Evolutionary conservation across 306 rosid genomes (phyloP).

Genomic region (Corylus avellana): DNA sequence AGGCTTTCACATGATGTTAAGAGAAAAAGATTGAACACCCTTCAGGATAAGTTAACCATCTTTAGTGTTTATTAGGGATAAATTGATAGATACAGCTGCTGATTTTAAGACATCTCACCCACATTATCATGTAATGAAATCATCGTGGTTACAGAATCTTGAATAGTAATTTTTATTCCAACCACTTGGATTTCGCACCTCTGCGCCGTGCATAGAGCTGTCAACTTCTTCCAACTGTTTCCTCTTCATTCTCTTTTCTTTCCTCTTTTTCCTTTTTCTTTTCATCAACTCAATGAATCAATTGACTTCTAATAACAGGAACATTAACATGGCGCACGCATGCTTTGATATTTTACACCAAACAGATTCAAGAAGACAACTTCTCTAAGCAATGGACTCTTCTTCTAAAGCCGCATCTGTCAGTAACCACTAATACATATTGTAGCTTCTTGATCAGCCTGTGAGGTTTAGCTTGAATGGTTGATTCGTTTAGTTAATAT

Average conservation of each 20-base stretch:
- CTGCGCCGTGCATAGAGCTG: conserved; percentile 2
- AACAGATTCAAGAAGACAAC: neutral
- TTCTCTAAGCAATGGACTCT: neutral
- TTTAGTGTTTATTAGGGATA: conserved; percentile 23
- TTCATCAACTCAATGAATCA: neutral
- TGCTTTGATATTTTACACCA: neutral
- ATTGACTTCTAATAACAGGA: neutral
- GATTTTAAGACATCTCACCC: conserved; percentile 56
- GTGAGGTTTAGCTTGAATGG: too few relatives aligned
- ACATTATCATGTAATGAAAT: conserved; percentile 36
- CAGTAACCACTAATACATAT: neutral
- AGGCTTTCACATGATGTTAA: conserved; percentile 9
- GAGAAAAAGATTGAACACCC: conserved; percentile 73
- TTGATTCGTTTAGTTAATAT: too few relatives aligned
- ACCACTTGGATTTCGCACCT: neutral
- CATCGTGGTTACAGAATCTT: conserved; percentile 36
- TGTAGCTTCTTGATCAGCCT: neutral
- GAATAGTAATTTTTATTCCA: conserved; percentile 22
- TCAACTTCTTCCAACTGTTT: conserved; percentile 11
- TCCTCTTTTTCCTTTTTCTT: neutral
- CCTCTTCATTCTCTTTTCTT: neutral
- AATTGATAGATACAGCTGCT: conserved; percentile 29
- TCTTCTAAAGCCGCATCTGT: neutral
- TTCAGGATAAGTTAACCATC: conserved; percentile 46
- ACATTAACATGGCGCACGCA: neutral